These are phyloP conservation scores for Acanthamoeba lugdunensis DNA, from an alignment of 208 protist species.

Conservation along the genomic window DNA sequence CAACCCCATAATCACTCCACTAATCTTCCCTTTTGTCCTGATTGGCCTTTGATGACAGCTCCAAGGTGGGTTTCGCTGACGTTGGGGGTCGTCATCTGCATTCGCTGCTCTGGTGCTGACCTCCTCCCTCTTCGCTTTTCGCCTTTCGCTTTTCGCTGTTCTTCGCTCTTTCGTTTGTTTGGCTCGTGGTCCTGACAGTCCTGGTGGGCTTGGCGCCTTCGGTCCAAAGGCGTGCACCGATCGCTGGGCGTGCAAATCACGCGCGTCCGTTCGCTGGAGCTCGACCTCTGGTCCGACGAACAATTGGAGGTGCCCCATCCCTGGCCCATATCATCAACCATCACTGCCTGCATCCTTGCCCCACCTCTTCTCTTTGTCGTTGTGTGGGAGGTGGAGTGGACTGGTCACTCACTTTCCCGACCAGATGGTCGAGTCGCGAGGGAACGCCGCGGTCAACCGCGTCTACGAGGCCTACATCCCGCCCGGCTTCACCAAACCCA, in stretches of 20 bases:
- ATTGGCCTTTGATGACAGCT: neutral
- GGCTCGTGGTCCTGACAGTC: neutral
- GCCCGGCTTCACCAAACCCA: neutral
- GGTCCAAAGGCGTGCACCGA: slow-evolving; percentile 80
- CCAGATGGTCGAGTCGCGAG: slow-evolving; percentile 6
- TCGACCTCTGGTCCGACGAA: slow-evolving; percentile 24
- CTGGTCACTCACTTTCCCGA: neutral
- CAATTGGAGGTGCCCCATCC: slow-evolving; percentile 11
- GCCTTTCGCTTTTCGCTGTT: neutral
- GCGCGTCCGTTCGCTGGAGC: slow-evolving; percentile 79
- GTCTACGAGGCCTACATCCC: slow-evolving; percentile 23
- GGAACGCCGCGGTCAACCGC: neutral
- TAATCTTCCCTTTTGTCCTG: neutral
- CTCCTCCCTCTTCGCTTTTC: neutral
- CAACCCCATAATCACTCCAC: too few species aligned
- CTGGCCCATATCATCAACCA: too few species aligned
- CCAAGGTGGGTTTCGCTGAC: slow-evolving; percentile 82
- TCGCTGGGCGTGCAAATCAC: slow-evolving; percentile 83
- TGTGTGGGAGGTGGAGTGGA: neutral
- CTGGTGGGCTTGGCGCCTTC: neutral
- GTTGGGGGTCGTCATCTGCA: slow-evolving; percentile 87
- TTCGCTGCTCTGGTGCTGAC: slow-evolving; percentile 76
- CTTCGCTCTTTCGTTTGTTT: neutral
- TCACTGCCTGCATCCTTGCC: neutral
- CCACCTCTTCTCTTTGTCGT: neutral